Conservation (phyloP, 108 stramenopile species). For the Skeletonema grethae region DNA sequence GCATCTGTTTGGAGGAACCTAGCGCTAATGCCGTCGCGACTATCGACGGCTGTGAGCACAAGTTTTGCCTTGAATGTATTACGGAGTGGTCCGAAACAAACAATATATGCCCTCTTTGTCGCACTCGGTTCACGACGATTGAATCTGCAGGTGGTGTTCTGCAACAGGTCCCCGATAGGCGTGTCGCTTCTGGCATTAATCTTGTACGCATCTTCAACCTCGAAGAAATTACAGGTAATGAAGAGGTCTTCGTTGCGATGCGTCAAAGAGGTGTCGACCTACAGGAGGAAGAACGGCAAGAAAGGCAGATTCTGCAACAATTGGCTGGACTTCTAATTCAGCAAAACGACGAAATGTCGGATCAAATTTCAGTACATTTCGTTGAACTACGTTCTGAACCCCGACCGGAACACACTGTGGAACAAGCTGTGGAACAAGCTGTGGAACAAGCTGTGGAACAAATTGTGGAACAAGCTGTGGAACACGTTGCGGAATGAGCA, state of each 20-base stretch:
- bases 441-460: no score
- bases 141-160: background rate
- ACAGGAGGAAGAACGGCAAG: background rate
- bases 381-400: no score
- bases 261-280: background rate
- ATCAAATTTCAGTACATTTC: no score
- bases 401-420: no score
- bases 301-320: no score
- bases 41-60: conserved; percentile 70
- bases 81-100: background rate
- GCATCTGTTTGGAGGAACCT: conserved; percentile 67
- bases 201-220: background rate
- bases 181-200: background rate
- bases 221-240: background rate
- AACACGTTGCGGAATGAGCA: background rate
- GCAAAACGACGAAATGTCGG: no score
- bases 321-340: no score
- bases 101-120: background rate
- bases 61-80: conserved; percentile 58
- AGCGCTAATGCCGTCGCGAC: conserved; percentile 41
- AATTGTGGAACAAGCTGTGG: no score
- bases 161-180: background rate
- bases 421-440: no score
- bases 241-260: background rate
- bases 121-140: background rate